phyloP scores from a whole-genome alignment of 2,329 filamentous ascomycete genomes.

The Penicillium fuscoglaucum region DNA sequence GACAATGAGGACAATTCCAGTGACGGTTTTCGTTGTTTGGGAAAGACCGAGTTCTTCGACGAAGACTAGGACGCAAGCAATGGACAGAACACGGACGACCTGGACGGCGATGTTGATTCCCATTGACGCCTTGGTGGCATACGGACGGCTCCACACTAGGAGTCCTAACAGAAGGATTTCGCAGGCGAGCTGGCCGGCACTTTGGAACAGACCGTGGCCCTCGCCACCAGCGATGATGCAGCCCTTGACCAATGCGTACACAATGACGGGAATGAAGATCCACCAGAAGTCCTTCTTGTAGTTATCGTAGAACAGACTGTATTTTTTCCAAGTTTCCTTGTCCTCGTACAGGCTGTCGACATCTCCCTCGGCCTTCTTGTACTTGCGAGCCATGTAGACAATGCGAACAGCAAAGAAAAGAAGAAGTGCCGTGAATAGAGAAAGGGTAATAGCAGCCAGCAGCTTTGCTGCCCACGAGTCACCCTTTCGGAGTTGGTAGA shows the following conservation, averaged over 20 bases:
- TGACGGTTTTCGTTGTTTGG: conserved; percentile 91
- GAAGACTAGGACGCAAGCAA: conserved; percentile 86
- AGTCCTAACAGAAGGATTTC: conserved; percentile 77
- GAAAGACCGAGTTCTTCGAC: conserved; percentile 88
- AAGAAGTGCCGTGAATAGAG: conserved; percentile 77
- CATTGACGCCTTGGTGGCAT: conserved; percentile 81
- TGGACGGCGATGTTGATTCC: conserved; percentile 94
- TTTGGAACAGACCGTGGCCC: conserved; percentile 80
- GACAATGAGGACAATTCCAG: conserved; percentile 89
- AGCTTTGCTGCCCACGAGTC: conserved; percentile 91
- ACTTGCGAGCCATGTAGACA: conserved; percentile 69
- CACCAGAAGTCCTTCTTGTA: conserved; percentile 97
- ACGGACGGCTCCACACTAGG: conserved; percentile 82
- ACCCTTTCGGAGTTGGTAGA: conserved; percentile 90
- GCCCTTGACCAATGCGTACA: conserved; percentile 90
- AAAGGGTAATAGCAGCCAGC: conserved; percentile 79
- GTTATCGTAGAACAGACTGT: conserved; percentile 94
- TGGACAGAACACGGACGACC: conserved; percentile 81
- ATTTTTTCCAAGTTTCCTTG: conserved; percentile 89
- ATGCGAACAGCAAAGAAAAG: conserved; percentile 83
- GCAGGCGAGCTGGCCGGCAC: conserved; percentile 74
- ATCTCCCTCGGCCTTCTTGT: conserved; percentile 75
- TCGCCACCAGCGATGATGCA: conserved; percentile 81
- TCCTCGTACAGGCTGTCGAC: conserved; percentile 75
- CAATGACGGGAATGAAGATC: conserved; percentile 85